A percentile compares a stretch with the other conserved stretches of the same genome.
Conservation (phyloP, 192 early-diverging fungal genomes). For the Jimgerdemannia lactiflua region DNA sequence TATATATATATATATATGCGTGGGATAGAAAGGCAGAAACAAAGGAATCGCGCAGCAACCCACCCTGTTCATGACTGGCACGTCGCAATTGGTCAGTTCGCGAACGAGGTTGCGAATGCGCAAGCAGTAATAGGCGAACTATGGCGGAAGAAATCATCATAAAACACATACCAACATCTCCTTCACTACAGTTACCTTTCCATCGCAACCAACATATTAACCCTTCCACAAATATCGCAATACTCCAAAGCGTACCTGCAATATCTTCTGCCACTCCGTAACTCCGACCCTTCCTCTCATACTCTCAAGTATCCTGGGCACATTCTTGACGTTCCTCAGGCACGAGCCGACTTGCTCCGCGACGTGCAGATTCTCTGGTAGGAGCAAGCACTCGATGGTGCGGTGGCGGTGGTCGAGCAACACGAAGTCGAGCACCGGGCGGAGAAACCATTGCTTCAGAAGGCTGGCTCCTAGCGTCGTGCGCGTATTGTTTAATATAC, state of each 20-base stretch:
- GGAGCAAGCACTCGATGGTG: slow-evolving; percentile 50
- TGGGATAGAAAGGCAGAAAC: too few species aligned
- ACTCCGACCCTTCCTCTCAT: slow-evolving; percentile 45
- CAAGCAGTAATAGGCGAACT: slow-evolving; percentile 61
- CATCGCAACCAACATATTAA: background rate
- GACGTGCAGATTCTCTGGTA: slow-evolving; percentile 34
- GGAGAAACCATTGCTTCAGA: slow-evolving; percentile 66
- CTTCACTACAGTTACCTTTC: background rate
- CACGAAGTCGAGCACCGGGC: slow-evolving; percentile 50
- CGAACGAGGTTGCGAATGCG: slow-evolving; percentile 37
- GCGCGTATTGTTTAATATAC: slow-evolving; percentile 59
- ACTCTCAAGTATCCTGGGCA: slow-evolving; percentile 35
- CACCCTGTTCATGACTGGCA: slow-evolving; percentile 25
- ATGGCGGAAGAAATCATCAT: background rate
- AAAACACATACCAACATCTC: background rate
- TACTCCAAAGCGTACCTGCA: slow-evolving; percentile 40
- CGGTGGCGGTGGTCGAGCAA: slow-evolving; percentile 51
- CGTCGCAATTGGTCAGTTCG: slow-evolving; percentile 10
- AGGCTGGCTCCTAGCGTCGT: slow-evolving; percentile 54
- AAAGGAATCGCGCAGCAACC: background rate
- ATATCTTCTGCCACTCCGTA: slow-evolving; percentile 57
- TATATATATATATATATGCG: background rate
- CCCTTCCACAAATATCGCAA: background rate
- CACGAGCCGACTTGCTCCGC: slow-evolving; percentile 36
- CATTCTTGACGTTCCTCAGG: slow-evolving; percentile 49